These are phyloP conservation scores for Moricandia moricandioides DNA, from an alignment of 345 rosid species.

Conservation along the genomic window DNA sequence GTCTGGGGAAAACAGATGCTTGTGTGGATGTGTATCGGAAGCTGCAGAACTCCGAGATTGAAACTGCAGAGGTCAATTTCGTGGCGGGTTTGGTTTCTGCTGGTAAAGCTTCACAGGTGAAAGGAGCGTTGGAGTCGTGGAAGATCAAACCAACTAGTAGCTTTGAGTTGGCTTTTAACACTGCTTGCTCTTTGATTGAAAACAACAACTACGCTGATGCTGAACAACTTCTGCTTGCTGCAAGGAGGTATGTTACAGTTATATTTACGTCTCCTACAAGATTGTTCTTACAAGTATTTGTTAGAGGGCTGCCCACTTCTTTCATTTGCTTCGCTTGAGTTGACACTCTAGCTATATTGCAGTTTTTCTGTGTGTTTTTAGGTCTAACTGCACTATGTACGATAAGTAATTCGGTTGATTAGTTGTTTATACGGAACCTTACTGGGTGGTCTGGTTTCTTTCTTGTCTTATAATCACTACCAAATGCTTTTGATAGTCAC, in stretches of 20 bases:
- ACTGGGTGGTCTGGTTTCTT: background rate
- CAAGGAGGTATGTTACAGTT: conserved; percentile 58
- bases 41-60: conserved; percentile 57
- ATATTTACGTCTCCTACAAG: no score
- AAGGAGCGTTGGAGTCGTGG: conserved; percentile 56
- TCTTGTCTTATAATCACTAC: background rate
- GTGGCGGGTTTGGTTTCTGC: conserved; percentile 75
- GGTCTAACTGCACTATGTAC: background rate
- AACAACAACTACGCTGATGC: conserved; percentile 60
- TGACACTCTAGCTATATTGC: background rate
- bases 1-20: conserved; percentile 69
- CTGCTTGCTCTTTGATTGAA: conserved; percentile 85
- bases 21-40: conserved; percentile 65
- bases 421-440: background rate
- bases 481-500: background rate
- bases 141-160: conserved; percentile 68
- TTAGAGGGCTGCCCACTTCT: no score
- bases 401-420: background rate
- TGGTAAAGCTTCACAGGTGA: conserved; percentile 75
- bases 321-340: background rate
- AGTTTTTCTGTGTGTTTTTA: background rate
- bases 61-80: conserved; percentile 59
- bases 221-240: conserved; percentile 76
- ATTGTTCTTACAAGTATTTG: background rate
- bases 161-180: conserved; percentile 83